Evolutionary conservation across 257 asterid genomes (phyloP).

Genomic region (Solanum habrochaites): DNA sequence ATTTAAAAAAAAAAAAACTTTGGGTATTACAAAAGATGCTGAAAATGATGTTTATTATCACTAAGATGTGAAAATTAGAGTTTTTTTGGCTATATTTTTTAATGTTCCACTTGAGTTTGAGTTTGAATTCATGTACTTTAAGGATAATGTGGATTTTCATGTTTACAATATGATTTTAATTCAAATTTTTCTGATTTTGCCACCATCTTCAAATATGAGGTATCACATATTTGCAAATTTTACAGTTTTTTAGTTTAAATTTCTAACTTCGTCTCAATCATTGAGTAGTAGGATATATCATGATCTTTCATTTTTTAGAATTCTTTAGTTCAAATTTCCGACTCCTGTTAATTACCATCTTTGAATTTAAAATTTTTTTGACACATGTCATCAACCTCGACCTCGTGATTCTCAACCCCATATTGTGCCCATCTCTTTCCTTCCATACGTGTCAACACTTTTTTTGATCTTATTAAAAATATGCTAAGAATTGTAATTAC

Average conservation of each 20-base stretch:
- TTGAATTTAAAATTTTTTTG: too few relatives aligned
- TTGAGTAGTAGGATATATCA: background rate
- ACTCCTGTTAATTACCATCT: background rate
- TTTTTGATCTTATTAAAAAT: background rate
- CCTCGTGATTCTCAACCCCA: background rate
- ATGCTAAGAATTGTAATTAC: slow-evolving; percentile 21
- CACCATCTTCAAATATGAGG: background rate
- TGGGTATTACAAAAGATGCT: slow-evolving; percentile 16
- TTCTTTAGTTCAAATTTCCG: background rate
- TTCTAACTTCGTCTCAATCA: background rate
- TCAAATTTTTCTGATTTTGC: background rate
- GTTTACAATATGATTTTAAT: background rate
- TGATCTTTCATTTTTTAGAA: background rate
- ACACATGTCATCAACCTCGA: too few relatives aligned
- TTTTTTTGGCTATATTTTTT: background rate
- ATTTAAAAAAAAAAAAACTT: too few relatives aligned
- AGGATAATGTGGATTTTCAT: background rate
- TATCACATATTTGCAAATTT: background rate
- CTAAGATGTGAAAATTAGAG: background rate
- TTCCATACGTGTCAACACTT: background rate
- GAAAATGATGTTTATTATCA: slow-evolving; percentile 18
- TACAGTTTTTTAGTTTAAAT: background rate
- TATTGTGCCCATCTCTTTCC: background rate
- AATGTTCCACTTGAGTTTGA: background rate
- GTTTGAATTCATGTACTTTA: background rate